These are phyloP conservation scores for Fistulinella cinereoalba DNA, from an alignment of 1,284 basidiomycete genomes.

Conservation along the genomic window DNA sequence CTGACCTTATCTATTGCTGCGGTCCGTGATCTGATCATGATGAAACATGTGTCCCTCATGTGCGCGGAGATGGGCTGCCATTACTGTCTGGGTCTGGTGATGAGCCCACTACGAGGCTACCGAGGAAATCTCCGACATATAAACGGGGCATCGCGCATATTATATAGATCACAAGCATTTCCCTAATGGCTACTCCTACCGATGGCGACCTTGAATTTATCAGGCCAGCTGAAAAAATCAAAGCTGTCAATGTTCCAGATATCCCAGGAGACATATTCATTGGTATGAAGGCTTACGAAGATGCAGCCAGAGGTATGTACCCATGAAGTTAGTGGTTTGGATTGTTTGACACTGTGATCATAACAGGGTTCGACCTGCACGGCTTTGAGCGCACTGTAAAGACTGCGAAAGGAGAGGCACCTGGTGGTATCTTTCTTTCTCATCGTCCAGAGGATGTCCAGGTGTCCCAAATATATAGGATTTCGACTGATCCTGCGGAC, in stretches of 20 bases:
- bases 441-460: slow-evolving; percentile 38
- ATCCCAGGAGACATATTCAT: slow-evolving; percentile 31
- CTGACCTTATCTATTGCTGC: too few relatives aligned
- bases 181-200: slow-evolving; percentile 18
- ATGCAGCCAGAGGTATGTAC: slow-evolving; percentile 33
- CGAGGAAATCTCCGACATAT: too few relatives aligned
- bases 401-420: slow-evolving; percentile 7
- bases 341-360: not conserved
- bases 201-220: slow-evolving; percentile 31
- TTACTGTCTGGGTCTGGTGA: too few relatives aligned
- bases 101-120: too few relatives aligned
- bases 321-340: not conserved
- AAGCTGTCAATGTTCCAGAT: slow-evolving; percentile 33
- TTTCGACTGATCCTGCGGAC: slow-evolving; percentile 24
- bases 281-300: slow-evolving; percentile 36
- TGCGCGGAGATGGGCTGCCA: too few relatives aligned
- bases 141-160: too few relatives aligned
- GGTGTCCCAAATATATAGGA: slow-evolving; percentile 36
- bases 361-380: slow-evolving; percentile 23
- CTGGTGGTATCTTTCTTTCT: slow-evolving; percentile 30
- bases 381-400: slow-evolving; percentile 23
- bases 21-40: too few relatives aligned
- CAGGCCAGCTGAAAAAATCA: slow-evolving; percentile 36
- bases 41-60: too few relatives aligned
- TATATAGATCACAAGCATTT: not conserved